Evolutionary conservation across 2,329 filamentous ascomycete genomes (phyloP).

Genomic region (Dactylellina cionopaga): DNA sequence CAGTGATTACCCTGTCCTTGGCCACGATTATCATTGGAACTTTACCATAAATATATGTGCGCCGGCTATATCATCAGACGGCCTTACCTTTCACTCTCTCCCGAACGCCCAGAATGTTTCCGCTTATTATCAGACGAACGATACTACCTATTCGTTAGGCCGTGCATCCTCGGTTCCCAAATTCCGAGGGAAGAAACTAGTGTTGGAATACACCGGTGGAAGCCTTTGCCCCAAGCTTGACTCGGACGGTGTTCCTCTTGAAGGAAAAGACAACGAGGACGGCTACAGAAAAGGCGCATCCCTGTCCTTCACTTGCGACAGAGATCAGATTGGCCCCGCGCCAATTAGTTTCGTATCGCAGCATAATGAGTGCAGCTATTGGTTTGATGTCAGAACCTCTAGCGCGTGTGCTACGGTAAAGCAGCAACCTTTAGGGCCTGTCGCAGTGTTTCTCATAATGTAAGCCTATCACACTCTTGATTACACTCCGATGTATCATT

Average conservation of each 20-base stretch:
- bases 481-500: not conserved
- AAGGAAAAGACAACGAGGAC: conserved; percentile 59
- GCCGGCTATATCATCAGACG: conserved; percentile 64
- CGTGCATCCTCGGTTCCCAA: conserved; percentile 61
- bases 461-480: conserved; percentile 60
- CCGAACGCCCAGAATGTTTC: conserved; percentile 72
- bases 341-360: conserved; percentile 86
- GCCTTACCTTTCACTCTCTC: conserved; percentile 29
- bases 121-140: conserved; percentile 73
- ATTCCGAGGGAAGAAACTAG: conserved; percentile 76
- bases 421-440: conserved; percentile 72
- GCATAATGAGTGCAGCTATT: conserved; percentile 90
- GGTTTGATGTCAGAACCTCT: conserved; percentile 89
- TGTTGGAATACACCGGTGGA: conserved; percentile 79
- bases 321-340: conserved; percentile 75
- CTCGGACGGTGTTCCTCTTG: conserved; percentile 61
- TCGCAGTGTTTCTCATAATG: conserved; percentile 88
- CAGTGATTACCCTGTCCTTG: conserved; percentile 65
- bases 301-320: conserved; percentile 92
- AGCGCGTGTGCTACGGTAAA: conserved; percentile 82
- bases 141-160: conserved; percentile 28
- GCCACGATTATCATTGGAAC: conserved; percentile 81
- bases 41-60: conserved; percentile 86
- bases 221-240: conserved; percentile 70
- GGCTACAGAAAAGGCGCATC: conserved; percentile 77